phyloP scores from a whole-genome alignment of 1,284 basidiomycete genomes.

The Wolfiporia cocos region DNA sequence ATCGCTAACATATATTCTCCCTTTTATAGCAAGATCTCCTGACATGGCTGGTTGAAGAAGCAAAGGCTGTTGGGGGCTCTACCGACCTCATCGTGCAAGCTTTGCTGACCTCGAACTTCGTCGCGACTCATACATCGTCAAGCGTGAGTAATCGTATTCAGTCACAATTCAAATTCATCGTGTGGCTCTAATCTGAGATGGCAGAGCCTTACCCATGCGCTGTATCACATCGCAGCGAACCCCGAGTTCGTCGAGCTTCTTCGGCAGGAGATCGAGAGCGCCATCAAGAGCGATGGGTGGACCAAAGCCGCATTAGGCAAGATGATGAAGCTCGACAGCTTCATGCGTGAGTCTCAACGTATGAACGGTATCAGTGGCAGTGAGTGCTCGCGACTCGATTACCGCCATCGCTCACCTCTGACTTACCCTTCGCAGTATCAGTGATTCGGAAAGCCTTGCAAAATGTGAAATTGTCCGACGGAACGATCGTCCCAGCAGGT shows the following conservation, averaged over 20 bases:
- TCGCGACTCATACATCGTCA: conserved; percentile 25
- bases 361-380: conserved; percentile 24
- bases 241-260: conserved; percentile 34
- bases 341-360: conserved; percentile 41
- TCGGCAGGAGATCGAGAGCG: conserved; percentile 36
- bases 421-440: conserved; percentile 7
- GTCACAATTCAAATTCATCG: no score
- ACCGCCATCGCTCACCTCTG: no score
- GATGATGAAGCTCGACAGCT: conserved; percentile 45
- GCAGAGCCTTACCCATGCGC: conserved; percentile 30
- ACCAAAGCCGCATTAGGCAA: conserved; percentile 36
- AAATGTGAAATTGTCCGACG: conserved; percentile 35
- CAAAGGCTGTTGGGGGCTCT: conserved; percentile 3
- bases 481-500: conserved; percentile 35
- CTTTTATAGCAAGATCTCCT: conserved; percentile 6
- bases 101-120: conserved; percentile 23
- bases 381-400: no score
- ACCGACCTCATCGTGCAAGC: conserved; percentile 11
- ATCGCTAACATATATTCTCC: not conserved
- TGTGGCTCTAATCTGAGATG: no score
- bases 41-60: conserved; percentile 16
- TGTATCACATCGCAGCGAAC: conserved; percentile 36
- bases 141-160: conserved; percentile 14
- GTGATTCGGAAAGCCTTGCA: conserved; percentile 23
- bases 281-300: conserved; percentile 35